phyloP scores from a whole-genome alignment of 2,329 filamentous ascomycete species.

The Scedosporium apiospermum region DNA sequence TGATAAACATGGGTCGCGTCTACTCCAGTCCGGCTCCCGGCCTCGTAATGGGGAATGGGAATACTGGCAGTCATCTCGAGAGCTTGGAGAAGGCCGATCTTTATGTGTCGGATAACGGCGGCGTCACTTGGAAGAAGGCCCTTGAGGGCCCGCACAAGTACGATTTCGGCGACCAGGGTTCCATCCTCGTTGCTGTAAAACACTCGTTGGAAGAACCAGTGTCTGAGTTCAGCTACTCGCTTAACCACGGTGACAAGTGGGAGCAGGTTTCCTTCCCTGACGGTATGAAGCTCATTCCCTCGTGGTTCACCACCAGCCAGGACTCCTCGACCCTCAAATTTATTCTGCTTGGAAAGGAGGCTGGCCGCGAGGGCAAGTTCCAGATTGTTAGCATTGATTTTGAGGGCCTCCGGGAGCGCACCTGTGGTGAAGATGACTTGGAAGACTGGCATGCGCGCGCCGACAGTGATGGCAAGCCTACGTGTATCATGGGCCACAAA shows the following conservation, averaged over 20 bases:
- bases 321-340: conserved; percentile 94
- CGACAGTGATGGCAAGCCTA: conserved; percentile 69
- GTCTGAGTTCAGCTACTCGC: conserved; percentile 59
- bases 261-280: conserved; percentile 57
- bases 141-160: conserved; percentile 84
- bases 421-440: conserved; percentile 70
- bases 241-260: conserved; percentile 87
- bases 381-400: conserved; percentile 76
- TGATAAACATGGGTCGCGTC: conserved; percentile 72
- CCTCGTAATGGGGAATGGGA: conserved; percentile 88
- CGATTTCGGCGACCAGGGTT: conserved; percentile 90
- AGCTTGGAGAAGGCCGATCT: conserved; percentile 66
- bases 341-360: conserved; percentile 57
- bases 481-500: conserved; percentile 92
- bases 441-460: conserved; percentile 82
- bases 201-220: conserved; percentile 58
- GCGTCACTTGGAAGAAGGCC: conserved; percentile 69
- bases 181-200: conserved; percentile 72
- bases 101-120: conserved; percentile 86
- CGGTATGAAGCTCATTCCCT: conserved; percentile 57
- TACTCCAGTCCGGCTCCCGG: conserved; percentile 93
- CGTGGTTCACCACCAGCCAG: conserved; percentile 74
- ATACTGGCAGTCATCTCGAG: conserved; percentile 67
- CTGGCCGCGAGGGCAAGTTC: conserved; percentile 41
- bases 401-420: conserved; percentile 65